Conservation (phyloP, 1,284 basidiomycete species). For the Tilletia indica region DNA sequence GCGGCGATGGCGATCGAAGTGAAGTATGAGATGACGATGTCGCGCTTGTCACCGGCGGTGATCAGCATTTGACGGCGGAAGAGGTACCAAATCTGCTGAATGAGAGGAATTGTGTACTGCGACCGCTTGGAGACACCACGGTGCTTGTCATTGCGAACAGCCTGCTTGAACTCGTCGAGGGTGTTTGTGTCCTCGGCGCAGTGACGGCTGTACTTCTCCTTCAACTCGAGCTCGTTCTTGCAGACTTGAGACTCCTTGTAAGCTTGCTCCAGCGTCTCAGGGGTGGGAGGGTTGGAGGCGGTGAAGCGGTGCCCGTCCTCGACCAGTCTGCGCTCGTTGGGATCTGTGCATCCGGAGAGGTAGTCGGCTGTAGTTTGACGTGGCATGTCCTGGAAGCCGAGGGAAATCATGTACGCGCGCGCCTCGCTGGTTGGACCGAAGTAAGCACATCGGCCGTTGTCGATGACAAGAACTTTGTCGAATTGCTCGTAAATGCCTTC, state of each 20-base stretch:
- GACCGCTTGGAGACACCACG: conserved; percentile 77
- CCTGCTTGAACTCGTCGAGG: conserved; percentile 69
- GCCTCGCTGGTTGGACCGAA: conserved; percentile 46
- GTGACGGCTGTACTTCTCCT: conserved; percentile 65
- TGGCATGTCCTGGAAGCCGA: conserved; percentile 57
- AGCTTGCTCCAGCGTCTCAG: conserved; percentile 70
- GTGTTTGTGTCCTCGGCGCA: conserved; percentile 66
- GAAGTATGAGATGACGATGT: conserved; percentile 61
- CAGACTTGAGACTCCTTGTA: conserved; percentile 66
- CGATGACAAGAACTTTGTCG: conserved; percentile 56
- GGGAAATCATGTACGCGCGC: conserved; percentile 36
- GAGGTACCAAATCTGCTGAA: conserved; percentile 60
- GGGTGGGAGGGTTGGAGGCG: conserved; percentile 69
- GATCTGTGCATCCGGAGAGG: conserved; percentile 44
- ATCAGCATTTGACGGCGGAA: conserved; percentile 74
- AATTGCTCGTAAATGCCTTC: conserved; percentile 64
- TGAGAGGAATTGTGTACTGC: conserved; percentile 76
- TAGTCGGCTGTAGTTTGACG: conserved; percentile 68
- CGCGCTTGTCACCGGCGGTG: conserved; percentile 77
- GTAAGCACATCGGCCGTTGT: conserved; percentile 51
- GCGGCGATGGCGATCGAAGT: conserved; percentile 64
- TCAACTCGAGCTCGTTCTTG: conserved; percentile 60
- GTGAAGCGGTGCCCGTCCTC: conserved; percentile 64
- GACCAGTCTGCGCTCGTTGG: conserved; percentile 61
- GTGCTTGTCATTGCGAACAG: conserved; percentile 77